Evolutionary conservation across 805 yeast species (phyloP).

Genomic region (Yarrowia sp.): DNA sequence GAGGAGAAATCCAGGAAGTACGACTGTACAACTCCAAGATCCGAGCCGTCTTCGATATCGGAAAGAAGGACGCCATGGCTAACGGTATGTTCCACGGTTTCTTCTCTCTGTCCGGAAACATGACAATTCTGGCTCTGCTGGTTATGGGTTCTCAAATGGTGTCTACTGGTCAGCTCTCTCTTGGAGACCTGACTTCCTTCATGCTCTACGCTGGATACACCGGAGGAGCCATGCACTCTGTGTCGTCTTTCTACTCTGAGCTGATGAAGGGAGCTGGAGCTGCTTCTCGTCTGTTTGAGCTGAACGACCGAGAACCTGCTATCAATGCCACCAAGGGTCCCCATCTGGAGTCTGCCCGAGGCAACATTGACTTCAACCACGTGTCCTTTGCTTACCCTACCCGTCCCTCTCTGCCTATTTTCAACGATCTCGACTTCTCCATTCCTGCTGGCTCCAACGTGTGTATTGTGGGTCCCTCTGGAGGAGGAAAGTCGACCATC

Average conservation of each 20-base stretch:
- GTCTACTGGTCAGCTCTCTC: constrained; percentile 65
- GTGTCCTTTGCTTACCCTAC: constrained; percentile 81
- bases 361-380: constrained; percentile 57
- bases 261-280: constrained; percentile 98
- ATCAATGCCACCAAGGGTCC: constrained; percentile 66
- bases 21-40: constrained; percentile 72
- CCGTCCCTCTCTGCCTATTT: constrained; percentile 67
- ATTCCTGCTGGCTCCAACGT: constrained; percentile 81
- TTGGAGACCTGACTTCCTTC: constrained; percentile 88
- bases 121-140: constrained; percentile 71
- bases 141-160: constrained; percentile 83
- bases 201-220: constrained; percentile 95
- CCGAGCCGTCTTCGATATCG: constrained; percentile 59
- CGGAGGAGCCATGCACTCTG: constrained; percentile 87
- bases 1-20: constrained; percentile 78
- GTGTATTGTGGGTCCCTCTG: constrained; percentile 96
- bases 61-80: constrained; percentile 74
- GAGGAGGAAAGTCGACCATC: constrained; percentile 91
- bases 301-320: constrained; percentile 71
- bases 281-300: constrained; percentile 84
- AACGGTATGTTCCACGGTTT: constrained; percentile 74
- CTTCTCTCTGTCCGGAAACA: constrained; percentile 82
- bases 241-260: constrained; percentile 89
- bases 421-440: constrained; percentile 55
- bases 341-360: constrained; percentile 31